Conservation (phyloP, 495 filamentous ascomycete species). For the Daldinia grandis region DNA sequence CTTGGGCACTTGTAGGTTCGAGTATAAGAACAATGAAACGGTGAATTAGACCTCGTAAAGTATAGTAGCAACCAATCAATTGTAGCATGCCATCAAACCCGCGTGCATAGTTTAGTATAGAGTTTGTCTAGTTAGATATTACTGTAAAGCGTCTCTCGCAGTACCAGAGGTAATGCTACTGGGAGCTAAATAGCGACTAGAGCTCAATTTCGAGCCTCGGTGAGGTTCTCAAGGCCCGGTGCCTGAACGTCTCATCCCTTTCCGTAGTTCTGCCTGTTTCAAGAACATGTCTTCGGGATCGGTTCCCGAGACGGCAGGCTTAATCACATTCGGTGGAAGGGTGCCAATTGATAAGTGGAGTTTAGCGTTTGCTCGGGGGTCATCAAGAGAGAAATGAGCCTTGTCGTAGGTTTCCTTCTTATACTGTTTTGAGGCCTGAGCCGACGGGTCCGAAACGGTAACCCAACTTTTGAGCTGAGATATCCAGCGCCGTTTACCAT, state of each 20-base stretch:
- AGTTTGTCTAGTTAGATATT: neutral
- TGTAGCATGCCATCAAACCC: neutral
- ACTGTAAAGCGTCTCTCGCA: neutral
- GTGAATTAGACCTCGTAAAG: neutral
- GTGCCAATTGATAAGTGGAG: constrained; percentile 49
- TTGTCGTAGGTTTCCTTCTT: constrained; percentile 49
- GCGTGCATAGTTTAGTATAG: neutral
- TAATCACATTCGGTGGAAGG: constrained; percentile 49
- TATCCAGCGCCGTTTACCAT: constrained; percentile 43
- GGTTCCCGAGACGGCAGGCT: constrained; percentile 40
- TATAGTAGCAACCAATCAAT: neutral
- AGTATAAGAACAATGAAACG: neutral
- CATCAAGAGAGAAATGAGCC: constrained; percentile 44
- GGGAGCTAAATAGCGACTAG: constrained; percentile 33
- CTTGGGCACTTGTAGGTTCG: neutral
- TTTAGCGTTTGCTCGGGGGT: constrained; percentile 44
- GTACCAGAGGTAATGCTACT: constrained; percentile 26
- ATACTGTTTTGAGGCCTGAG: constrained; percentile 50
- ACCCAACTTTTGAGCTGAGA: constrained; percentile 54
- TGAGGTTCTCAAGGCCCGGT: constrained; percentile 3
- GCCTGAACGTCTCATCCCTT: constrained; percentile 21
- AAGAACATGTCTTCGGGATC: constrained; percentile 48
- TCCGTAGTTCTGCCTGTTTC: constrained; percentile 39
- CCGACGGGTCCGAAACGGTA: constrained; percentile 52
- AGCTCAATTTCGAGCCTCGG: constrained; percentile 26